Evolutionary conservation across 352 stramenopile genomes (phyloP), one percentile per base, ranked within the genome.

Genomic region (Pythium sukuiense): DNA sequence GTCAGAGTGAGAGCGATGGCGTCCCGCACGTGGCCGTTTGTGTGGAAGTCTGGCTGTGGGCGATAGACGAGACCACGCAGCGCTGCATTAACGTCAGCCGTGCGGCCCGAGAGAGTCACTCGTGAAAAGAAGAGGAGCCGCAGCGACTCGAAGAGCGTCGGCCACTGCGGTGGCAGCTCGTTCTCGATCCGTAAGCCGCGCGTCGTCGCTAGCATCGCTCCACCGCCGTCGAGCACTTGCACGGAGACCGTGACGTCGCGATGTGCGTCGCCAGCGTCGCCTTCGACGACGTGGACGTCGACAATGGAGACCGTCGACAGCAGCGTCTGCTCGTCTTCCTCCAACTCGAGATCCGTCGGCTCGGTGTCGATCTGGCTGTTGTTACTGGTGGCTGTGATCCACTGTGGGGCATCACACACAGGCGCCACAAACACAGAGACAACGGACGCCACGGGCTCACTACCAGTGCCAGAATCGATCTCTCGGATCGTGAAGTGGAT

Each of bases 41-140:
- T 82, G 71, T 86, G 83, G 39, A 81, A 90, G 57, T 90, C 59
- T 3, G 71, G 61, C 24, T 65, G 65, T 1, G 79, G 77, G 20
- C 77, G 80, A 55, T 81, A 92, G 55, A 90, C 72, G 57, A 92
- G 72, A 9, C 77, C 79, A 9, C 46, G 49, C 29, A 92, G 68
- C 12, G 82, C 81, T 9, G 60, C 50, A 29, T 89, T 90, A 12
- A 89, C 12, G 43, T 89, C 79, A 5, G 27, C 29, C 14, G 78
- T 43, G 37, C 67, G 61, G 13, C 80, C 84, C 29, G 55, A 61
- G 16, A 89, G 37, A 9, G 29, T 53, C 3, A 87, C 35, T 0
- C 46, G 58, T 3, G 70, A 75, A 55, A 83, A 84, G 61, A 89
- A 92, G 20, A 85, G 58, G 12, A 72, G 65, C 18, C 76, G 77